Evolutionary conservation across 2,329 filamentous ascomycete species (phyloP).

Genomic region (Neospermospora avenae): DNA sequence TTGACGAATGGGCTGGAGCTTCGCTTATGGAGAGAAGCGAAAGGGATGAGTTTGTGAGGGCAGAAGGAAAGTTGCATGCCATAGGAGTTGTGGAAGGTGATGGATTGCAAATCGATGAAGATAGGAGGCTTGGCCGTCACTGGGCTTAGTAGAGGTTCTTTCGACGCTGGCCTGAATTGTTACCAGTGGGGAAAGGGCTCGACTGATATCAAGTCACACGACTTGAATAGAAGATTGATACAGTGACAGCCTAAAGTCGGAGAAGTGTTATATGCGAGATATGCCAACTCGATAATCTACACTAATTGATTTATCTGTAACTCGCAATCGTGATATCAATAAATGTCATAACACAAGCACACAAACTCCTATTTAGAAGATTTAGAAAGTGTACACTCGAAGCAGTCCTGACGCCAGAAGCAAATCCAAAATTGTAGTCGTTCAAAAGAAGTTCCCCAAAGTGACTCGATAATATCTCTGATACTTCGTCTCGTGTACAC

Average conservation of each 20-base stretch:
- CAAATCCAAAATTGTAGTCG: neutral
- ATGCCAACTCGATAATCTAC: too few relatives aligned
- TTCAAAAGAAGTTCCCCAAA: constrained; percentile 29
- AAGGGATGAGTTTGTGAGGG: constrained; percentile 33
- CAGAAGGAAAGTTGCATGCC: constrained; percentile 34
- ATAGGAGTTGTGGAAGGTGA: constrained; percentile 36
- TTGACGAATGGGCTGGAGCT: constrained; percentile 34
- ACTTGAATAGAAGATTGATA: too few relatives aligned
- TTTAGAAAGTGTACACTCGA: neutral
- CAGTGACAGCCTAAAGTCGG: too few relatives aligned
- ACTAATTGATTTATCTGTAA: constrained; percentile 1
- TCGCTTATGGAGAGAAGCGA: constrained; percentile 30
- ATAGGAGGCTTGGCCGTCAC: constrained; percentile 19
- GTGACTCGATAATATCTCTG: constrained; percentile 24
- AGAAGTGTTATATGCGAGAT: too few relatives aligned
- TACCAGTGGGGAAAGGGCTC: too few relatives aligned
- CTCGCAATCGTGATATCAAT: neutral
- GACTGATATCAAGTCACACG: too few relatives aligned
- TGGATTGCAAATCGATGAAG: constrained; percentile 25
- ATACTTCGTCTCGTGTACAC: constrained; percentile 17
- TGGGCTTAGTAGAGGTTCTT: constrained; percentile 2
- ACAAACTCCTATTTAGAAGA: neutral
- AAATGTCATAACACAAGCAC: neutral
- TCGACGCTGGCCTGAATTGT: too few relatives aligned
- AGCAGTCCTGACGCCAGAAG: neutral